Base-by-base conservation (phyloP, 176 grass and related monocot species). In the Secale cereale region DNA sequence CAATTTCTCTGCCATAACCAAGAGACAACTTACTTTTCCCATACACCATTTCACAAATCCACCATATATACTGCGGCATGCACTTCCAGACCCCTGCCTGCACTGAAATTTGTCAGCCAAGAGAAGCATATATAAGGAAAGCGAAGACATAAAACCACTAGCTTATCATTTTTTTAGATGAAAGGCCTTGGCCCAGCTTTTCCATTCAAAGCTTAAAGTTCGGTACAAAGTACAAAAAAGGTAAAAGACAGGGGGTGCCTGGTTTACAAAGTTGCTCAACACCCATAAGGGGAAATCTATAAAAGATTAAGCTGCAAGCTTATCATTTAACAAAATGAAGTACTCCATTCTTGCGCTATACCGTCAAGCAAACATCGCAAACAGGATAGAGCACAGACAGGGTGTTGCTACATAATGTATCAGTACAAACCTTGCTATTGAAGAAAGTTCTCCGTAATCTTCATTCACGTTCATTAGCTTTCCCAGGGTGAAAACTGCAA, bases 31-130 rank as follows among this genome's bases (percentile, higher is more conserved):
- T 90, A 98, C 93, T 85, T 92, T 78, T 54, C 96, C 93, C 93
- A 98, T 95, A 36, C 87, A 80, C 96, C 91, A 95, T 85, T 98
- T 98, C 54, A 95, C 96, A 90, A 98, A 98, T 71, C 96, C 93
- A 65, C 96, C 93, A 81, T 92, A 93, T 75, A 95, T 82, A 89
- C 95, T 98, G 52, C 95, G 92, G 73, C 92, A 98, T 74, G 95
- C 91, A 74, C 95, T 98, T 59, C 95, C 95, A 80, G 95, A 98
- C 48, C 95, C 95, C 87, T 93, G 95, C 80, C 95, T 98, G 74
- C 40, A 88, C 83, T 74, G 77, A 72, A 82, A 22, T 56, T 85
- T 84, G 74, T 16, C 22, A 85, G 27, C 62, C 62, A 30, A 6
- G 54, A 63, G 12, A 46, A 43, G 57, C 70, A 74, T 31, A 74